Evolutionary conservation across 202 grass and related monocot species (phyloP).

Genomic region (Elaeis oleifera): DNA sequence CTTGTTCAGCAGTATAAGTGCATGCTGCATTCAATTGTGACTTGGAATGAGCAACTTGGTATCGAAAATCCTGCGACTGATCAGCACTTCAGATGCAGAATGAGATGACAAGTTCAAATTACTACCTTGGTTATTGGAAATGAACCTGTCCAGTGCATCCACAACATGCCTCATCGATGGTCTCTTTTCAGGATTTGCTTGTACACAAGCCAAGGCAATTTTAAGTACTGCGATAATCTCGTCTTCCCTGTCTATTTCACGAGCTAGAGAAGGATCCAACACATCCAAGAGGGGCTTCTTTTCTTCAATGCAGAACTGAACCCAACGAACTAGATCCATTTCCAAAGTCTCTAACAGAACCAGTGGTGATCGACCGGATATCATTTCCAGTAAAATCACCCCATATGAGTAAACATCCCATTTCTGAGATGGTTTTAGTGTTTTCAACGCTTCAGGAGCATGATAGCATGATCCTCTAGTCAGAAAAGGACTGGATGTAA

Average conservation of each 20-base stretch:
- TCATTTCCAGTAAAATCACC: constrained; percentile 80
- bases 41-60: too few relatives aligned
- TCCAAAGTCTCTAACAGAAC: constrained; percentile 66
- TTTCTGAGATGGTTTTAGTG: constrained; percentile 85
- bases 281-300: constrained; percentile 70
- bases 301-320: constrained; percentile 77
- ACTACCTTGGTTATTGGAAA: too few relatives aligned
- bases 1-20: too few relatives aligned
- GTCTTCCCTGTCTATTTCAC: constrained; percentile 48
- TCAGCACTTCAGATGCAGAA: too few relatives aligned
- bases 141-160: constrained; percentile 50
- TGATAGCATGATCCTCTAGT: constrained; percentile 67
- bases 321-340: constrained; percentile 84
- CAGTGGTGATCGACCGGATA: constrained; percentile 50
- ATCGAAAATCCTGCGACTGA: too few relatives aligned
- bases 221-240: constrained; percentile 73
- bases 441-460: constrained; percentile 74
- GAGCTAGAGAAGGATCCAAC: constrained; percentile 58
- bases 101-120: too few relatives aligned
- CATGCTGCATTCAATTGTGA: too few relatives aligned
- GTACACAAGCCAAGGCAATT: constrained; percentile 64
- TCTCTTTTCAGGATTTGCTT: constrained; percentile 53
- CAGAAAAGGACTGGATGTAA: constrained; percentile 45
- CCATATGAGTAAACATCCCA: constrained; percentile 93
- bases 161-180: constrained; percentile 49